Evolutionary conservation across 768 basidiomycete species (phyloP).

Genomic region (Filobasidium floriforme): DNA sequence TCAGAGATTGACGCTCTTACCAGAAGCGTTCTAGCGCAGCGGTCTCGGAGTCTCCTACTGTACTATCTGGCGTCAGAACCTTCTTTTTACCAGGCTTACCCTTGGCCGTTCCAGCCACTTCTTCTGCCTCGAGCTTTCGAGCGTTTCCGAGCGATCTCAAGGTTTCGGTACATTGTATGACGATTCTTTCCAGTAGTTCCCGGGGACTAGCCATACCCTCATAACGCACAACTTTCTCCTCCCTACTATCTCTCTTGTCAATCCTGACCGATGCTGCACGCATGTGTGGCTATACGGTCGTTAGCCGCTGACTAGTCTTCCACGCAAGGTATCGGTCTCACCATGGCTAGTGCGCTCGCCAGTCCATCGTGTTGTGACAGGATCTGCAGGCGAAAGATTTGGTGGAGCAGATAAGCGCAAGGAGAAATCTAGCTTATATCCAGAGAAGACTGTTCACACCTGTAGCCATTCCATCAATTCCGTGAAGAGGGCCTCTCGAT

Average conservation of each 20-base stretch:
- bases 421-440: slow-evolving; percentile 7
- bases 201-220: slow-evolving; percentile 86
- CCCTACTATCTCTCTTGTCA: background rate
- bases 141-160: slow-evolving; percentile 39
- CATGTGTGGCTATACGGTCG: slow-evolving; percentile 52
- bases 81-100: too few species aligned
- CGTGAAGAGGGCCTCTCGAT: slow-evolving; percentile 73
- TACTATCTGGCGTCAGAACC: too few species aligned
- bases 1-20: background rate
- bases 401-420: slow-evolving; percentile 15
- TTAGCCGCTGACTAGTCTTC: background rate
- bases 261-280: slow-evolving; percentile 42
- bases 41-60: background rate
- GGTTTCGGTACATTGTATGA: slow-evolving; percentile 56
- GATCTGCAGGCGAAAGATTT: slow-evolving; percentile 51
- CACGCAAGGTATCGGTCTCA: background rate
- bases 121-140: slow-evolving; percentile 67
- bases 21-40: slow-evolving; percentile 46
- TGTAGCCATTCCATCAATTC: slow-evolving; percentile 88
- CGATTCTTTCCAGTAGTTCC: slow-evolving; percentile 81
- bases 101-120: slow-evolving; percentile 33
- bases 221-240: slow-evolving; percentile 72
- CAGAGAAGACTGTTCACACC: slow-evolving; percentile 49
- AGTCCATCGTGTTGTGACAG: slow-evolving; percentile 88
- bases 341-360: slow-evolving; percentile 87